A percentile compares a stretch with the other conserved stretches of the same genome.
Evolutionary conservation across 495 filamentous ascomycete genomes (phyloP).

Genomic region (Symbiotaphrina buchneri): DNA sequence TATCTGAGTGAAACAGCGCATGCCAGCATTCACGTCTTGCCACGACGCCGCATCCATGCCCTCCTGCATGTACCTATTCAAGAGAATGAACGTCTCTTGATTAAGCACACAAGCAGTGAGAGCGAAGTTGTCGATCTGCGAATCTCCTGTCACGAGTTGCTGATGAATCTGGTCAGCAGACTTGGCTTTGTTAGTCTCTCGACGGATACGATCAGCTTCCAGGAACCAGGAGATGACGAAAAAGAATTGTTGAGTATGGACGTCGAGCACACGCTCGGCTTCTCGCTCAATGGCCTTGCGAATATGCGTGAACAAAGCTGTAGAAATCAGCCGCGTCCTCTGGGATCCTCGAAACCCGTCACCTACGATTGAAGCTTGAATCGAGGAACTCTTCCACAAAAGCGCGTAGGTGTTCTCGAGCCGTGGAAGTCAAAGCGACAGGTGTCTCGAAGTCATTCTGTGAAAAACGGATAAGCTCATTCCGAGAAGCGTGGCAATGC

Average conservation of each 20-base stretch:
- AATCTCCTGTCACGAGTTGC: no score
- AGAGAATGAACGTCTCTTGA: slow-evolving; percentile 73
- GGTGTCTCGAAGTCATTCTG: slow-evolving; percentile 52
- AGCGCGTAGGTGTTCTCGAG: slow-evolving; percentile 43
- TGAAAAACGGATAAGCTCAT: slow-evolving; percentile 19
- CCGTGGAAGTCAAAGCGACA: slow-evolving; percentile 38
- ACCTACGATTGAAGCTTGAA: slow-evolving; percentile 62
- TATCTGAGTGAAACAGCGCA: slow-evolving; percentile 75
- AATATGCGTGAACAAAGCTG: slow-evolving; percentile 56
- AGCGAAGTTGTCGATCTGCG: slow-evolving; percentile 62
- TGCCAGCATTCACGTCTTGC: slow-evolving; percentile 66
- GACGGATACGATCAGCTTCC: slow-evolving; percentile 60
- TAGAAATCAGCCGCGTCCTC: not conserved
- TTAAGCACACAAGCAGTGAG: slow-evolving; percentile 75
- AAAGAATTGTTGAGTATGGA: slow-evolving; percentile 67
- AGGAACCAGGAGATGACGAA: slow-evolving; percentile 91
- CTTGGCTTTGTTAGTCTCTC: slow-evolving; percentile 25
- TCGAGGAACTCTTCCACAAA: slow-evolving; percentile 94
- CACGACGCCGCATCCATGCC: slow-evolving; percentile 64
- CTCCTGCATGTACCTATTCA: slow-evolving; percentile 64
- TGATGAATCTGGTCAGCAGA: slow-evolving; percentile 14
- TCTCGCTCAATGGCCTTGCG: slow-evolving; percentile 82
- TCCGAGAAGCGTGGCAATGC: no score
- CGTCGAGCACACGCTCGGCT: slow-evolving; percentile 53
- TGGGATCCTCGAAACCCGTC: not conserved